phyloP scores from a whole-genome alignment of 2,329 filamentous ascomycete species.

The Thelonectria discophora region DNA sequence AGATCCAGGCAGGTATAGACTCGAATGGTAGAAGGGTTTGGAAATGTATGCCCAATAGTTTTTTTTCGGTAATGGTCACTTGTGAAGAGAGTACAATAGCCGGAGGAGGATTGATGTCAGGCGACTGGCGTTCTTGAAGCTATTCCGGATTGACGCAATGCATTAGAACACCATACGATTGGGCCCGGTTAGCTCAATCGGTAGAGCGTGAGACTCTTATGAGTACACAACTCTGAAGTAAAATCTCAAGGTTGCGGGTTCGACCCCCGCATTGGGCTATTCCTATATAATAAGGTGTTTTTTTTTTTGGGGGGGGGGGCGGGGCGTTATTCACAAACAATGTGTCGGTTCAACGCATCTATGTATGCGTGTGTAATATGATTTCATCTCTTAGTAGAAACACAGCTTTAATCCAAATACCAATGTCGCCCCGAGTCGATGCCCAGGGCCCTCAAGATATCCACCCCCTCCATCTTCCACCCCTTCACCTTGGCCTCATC shows the following conservation, averaged over 20 bases:
- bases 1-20: neutral
- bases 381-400: too few species aligned
- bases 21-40: neutral
- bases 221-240: neutral
- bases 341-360: too few species aligned
- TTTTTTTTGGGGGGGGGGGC: too few species aligned
- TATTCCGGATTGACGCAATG: too few species aligned
- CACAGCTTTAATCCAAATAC: too few species aligned
- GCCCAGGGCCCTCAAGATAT: conserved; percentile 22
- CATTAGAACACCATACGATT: neutral
- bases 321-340: too few species aligned
- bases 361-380: too few species aligned
- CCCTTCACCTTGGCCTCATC: conserved; percentile 7
- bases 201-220: conserved; percentile 7
- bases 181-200: conserved; percentile 7
- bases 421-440: conserved; percentile 18
- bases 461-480: conserved; percentile 20
- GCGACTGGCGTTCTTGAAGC: too few species aligned
- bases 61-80: neutral
- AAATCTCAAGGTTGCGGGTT: conserved; percentile 4
- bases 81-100: neutral
- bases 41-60: neutral
- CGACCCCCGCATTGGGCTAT: conserved; percentile 6
- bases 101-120: too few species aligned
- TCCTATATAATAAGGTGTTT: neutral